Base-by-base conservation (phyloP, 2,329 filamentous ascomycete species). In the Penicillium sp. region DNA sequence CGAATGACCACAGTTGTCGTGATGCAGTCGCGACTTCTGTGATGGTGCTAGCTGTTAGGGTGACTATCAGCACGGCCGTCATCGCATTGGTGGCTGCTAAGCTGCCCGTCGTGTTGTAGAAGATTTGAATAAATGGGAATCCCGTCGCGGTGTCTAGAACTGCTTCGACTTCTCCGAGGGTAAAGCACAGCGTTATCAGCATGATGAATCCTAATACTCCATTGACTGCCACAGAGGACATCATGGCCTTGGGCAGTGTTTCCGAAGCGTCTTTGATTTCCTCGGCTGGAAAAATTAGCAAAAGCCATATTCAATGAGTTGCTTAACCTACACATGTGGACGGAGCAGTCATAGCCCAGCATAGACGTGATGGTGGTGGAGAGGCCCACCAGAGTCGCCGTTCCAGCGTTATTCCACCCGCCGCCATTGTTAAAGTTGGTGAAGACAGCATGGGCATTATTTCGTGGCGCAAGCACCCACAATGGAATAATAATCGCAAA, bases 71-170 rank as follows among this genome's bases (percentile, higher is more conserved):
- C 16, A 83, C 73, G 4, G 72, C 64, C 0, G 75, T 72, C 76
- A 83, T 81, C 18, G 77, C 74, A 1, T 76, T 75, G 0, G 80
- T 76, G 0, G 76, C 80, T 1, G 73, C 74, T 2, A 73, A 64
- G 16, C 75, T 79, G 1, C 74, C 67, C 2, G 80, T 79, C 1
- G 76, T 76, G 31, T 81, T 74, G 54, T 74, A 74, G 51, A 84
- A 84, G 20, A 84, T 76, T 44, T 82, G 74, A 60, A 86, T 84
- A 55, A 84, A 83, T 0, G 84, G 82, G 43, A 80, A 82, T 1
- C 75, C 76, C 0, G 80, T 81, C 0, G 72, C 71, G 0, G 74
- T 75, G 0, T 66, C 65, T 3, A 81, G 63, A 0, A 78, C 73
- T 0, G 61, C 63, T 10, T 76, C 70, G 10, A 80, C 66, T 49